Evolutionary conservation across 2,329 filamentous ascomycete species (phyloP), one percentile per base, ranked within the genome.

Genomic region (Diaporthe ampelina): DNA sequence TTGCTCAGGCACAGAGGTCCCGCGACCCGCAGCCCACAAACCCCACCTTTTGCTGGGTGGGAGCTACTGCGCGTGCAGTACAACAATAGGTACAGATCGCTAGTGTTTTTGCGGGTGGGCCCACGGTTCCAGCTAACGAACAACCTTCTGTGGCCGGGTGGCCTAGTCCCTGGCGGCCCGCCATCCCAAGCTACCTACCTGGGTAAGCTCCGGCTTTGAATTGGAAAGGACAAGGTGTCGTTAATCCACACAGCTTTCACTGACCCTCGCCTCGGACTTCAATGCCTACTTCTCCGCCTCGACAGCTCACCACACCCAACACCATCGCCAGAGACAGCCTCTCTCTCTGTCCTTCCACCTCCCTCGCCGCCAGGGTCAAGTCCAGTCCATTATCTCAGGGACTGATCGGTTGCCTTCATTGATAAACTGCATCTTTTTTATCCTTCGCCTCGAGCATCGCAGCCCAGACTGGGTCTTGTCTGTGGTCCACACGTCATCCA

Each of bases 401-500:
- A 45, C 59, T 58, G 45, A 63, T 63, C 45, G 54, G 32, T 72
- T 48, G 45, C 45, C 57, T 72, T 59, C 57, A 72, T 72, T 43
- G 63, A 68, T 68, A 54, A 37, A 19, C 48, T 54, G 63, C 63
- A 54, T 72, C 50, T 56, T 35, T 70, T 48, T 32, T 58, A 48
- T 29, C 35, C 52, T 58, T 26, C 63, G 59, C 57, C 58, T 72
- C 15, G 45, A 63, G 43, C 45, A 72, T 63, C 57, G 70, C 70
- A 72, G 70, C 70, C 57, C 57, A 56, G 70, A 56, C 70, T 43
- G 70, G 57, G 29, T 72, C 70, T 72, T 72, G 70, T 63, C 45
- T 63, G 70, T 54, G 50, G 70, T 54, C 52, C 48, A 52, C 29
- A 72, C 54, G 56, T 58, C 43, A 72, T 63, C 29, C 43, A 21